A percentile compares a stretch with the other conserved stretches of the same genome.
phyloP scores from a whole-genome alignment of 192 early-diverging fungal species.

The Coemansia sp. region DNA sequence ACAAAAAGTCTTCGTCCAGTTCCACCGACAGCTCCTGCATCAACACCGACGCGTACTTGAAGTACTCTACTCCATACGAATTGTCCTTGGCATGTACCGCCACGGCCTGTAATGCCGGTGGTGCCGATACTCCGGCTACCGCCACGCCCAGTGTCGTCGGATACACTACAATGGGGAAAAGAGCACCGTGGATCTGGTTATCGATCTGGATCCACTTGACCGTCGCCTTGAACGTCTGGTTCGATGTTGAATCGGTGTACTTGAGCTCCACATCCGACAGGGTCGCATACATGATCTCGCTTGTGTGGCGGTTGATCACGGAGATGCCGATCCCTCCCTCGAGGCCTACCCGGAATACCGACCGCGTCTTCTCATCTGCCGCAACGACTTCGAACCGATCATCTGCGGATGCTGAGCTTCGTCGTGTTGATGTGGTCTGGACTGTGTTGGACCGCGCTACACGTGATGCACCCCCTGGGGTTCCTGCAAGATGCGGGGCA shows the following conservation, averaged over 20 bases:
- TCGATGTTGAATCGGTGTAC: constrained; percentile 77
- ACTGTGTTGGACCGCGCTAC: constrained; percentile 23
- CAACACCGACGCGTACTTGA: constrained; percentile 89
- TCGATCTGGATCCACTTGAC: constrained; percentile 96
- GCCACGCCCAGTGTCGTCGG: constrained; percentile 79
- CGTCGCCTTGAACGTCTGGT: constrained; percentile 73
- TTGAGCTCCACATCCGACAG: constrained; percentile 74
- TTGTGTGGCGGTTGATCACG: constrained; percentile 72
- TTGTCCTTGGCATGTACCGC: constrained; percentile 87
- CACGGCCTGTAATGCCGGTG: constrained; percentile 69
- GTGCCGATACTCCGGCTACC: constrained; percentile 41
- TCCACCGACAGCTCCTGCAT: constrained; percentile 94
- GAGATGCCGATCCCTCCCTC: constrained; percentile 89
- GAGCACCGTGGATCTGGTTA: constrained; percentile 87
- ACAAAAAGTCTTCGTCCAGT: constrained; percentile 91
- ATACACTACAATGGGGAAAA: constrained; percentile 92
- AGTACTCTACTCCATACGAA: constrained; percentile 93
- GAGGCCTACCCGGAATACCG: constrained; percentile 71
- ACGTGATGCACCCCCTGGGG: background rate
- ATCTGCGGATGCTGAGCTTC: constrained; percentile 2
- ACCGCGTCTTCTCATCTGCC: constrained; percentile 30
- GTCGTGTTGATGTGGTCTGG: constrained; percentile 13
- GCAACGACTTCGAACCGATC: constrained; percentile 43
- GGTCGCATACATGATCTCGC: constrained; percentile 87
- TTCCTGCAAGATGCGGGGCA: constrained; percentile 20